Conservation (phyloP, 176 grass and related monocot species). For the Elaeis guineensis region DNA sequence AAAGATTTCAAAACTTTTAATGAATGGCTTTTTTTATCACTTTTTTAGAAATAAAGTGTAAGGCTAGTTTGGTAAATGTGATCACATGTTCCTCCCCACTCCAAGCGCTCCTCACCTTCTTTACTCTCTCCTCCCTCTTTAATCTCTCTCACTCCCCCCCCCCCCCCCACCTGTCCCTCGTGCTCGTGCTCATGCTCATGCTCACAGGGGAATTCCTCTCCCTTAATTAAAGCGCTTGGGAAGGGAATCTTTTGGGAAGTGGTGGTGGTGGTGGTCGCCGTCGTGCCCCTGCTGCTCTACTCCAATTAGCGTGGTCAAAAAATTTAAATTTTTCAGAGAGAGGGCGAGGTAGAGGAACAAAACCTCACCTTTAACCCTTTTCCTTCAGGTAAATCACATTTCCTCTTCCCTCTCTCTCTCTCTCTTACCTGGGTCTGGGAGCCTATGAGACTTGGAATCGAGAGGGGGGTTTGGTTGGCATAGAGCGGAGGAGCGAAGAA, state of each 20-base stretch:
- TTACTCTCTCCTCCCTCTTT: neutral
- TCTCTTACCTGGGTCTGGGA: neutral
- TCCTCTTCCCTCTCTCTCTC: neutral
- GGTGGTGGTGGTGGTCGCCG: neutral
- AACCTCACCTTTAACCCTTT: neutral
- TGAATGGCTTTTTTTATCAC: too few species aligned
- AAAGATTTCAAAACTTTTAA: too few species aligned
- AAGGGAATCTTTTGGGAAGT: slow-evolving; percentile 45
- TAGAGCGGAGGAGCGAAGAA: slow-evolving; percentile 30
- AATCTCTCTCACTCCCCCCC: neutral
- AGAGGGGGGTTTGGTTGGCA: neutral
- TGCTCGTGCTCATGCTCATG: neutral
- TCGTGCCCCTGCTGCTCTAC: too few species aligned
- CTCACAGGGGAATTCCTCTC: slow-evolving; percentile 18
- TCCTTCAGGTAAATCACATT: neutral
- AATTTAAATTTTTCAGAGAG: neutral
- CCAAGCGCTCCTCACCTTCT: neutral
- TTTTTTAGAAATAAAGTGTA: too few species aligned
- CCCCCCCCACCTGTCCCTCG: neutral
- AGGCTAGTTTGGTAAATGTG: too few species aligned
- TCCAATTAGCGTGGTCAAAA: neutral
- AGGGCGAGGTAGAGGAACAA: slow-evolving; percentile 6
- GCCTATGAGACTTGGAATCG: slow-evolving; percentile 11
- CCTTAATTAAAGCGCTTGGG: slow-evolving; percentile 29
- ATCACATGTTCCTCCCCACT: too few species aligned